Conservation (phyloP, 2,329 filamentous ascomycete species). For the Epichloe typhina region DNA sequence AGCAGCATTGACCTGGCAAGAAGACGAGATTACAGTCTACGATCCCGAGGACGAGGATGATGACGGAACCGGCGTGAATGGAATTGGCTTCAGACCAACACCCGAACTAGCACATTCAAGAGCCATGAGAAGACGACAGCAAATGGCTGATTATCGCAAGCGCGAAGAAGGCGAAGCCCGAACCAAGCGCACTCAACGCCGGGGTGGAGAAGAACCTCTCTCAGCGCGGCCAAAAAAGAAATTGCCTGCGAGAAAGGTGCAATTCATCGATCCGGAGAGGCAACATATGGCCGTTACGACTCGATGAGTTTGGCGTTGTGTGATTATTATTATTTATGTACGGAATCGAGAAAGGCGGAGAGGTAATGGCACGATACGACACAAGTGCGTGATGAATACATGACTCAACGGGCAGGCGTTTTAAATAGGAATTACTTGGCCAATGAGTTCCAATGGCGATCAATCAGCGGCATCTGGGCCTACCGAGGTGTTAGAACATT, state of each 20-base stretch:
- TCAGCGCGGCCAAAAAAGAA: slow-evolving; percentile 14
- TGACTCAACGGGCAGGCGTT: not conserved
- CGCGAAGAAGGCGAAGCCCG: slow-evolving; percentile 49
- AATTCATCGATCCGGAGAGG: slow-evolving; percentile 27
- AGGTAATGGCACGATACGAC: not conserved
- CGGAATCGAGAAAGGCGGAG: not conserved
- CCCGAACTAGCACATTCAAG: slow-evolving; percentile 46
- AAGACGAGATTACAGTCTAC: slow-evolving; percentile 55
- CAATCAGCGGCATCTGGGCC: no score
- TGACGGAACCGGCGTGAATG: slow-evolving; percentile 54
- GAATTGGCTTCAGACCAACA: slow-evolving; percentile 53
- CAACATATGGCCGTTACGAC: slow-evolving; percentile 18
- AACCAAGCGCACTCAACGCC: slow-evolving; percentile 38
- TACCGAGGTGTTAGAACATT: no score
- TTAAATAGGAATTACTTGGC: no score
- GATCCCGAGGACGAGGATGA: slow-evolving; percentile 52
- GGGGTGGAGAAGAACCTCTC: slow-evolving; percentile 23
- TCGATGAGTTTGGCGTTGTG: slow-evolving; percentile 4
- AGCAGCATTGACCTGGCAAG: slow-evolving; percentile 52
- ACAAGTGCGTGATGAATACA: not conserved
- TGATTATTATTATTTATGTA: not conserved
- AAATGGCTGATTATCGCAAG: slow-evolving; percentile 48
- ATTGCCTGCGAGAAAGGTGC: slow-evolving; percentile 22
- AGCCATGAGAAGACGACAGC: slow-evolving; percentile 42
- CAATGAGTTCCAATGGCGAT: no score